Evolutionary conservation across 1,284 basidiomycete genomes (phyloP), one percentile per base, ranked within the genome.

Genomic region (Quambalaria eucalypti): DNA sequence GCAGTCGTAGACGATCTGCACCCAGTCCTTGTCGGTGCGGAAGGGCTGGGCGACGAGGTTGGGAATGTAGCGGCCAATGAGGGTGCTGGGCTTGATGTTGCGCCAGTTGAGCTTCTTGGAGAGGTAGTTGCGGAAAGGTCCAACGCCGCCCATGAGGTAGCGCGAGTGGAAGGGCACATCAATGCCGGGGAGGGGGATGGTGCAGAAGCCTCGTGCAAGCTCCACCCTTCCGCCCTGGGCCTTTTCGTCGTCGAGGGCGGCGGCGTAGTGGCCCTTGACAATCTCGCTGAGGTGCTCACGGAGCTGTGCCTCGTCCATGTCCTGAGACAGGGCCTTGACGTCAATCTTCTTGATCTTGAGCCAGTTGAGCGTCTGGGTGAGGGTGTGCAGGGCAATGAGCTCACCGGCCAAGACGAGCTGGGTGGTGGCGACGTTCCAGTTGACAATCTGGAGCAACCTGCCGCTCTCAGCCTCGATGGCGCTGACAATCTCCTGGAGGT

Each of bases 141-240:
- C 84, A 50, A 98, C 95, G 76, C 93, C 95, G 29, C 95, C 93
- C 92, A 47, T 62, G 46, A 98, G 83, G 79, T 97, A 97, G 66
- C 90, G 87, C 8, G 93, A 92, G 78, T 98, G 93, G 87, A 98
- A 98, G 10, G 95, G 93, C 10, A 98, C 93, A 70, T 98, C 93
- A 70, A 98, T 97, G 69, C 93, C 93, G 31, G 93, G 90, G 10
- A 71, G 60, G 19, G 69, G 69, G 44, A 71, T 71, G 50, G 69
- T 74, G 48, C 69, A 92, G 71, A 92, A 96, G 9, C 93, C 93
- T 68, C 93, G 87, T 74, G 98, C 92, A 53, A 98, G 85, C 66
- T 87, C 87, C 78, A 98, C 90, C 65, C 87, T 84, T n/a, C 90
- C 90, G 68, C 42, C 42, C 42, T 46, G 19, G 42, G 85, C 83